Evolutionary conservation across 2,329 filamentous ascomycete genomes (phyloP).

Genomic region (Sclerotinia subarctica): DNA sequence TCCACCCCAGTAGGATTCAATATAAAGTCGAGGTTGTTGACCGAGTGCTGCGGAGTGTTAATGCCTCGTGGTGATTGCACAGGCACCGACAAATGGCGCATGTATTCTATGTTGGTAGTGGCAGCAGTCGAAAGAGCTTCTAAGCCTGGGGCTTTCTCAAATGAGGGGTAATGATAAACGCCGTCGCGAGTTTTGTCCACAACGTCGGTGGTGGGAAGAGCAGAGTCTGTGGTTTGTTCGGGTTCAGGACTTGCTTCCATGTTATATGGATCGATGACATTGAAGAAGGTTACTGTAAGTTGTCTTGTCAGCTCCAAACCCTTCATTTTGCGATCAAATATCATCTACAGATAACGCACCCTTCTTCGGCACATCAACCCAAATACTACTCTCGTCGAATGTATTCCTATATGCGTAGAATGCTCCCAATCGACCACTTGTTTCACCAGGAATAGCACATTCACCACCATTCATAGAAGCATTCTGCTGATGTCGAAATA

Average conservation of each 20-base stretch:
- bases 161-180: conserved; percentile 28
- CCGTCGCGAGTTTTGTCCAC: conserved; percentile 29
- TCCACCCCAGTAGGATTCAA: conserved; percentile 44
- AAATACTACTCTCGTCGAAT: conserved; percentile 57
- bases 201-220: conserved; percentile 23
- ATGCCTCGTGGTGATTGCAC: conserved; percentile 27
- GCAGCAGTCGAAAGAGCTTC: conserved; percentile 54
- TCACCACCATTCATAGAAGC: conserved; percentile 59
- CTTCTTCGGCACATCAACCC: conserved; percentile 59
- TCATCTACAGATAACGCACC: conserved; percentile 40
- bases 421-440: conserved; percentile 47
- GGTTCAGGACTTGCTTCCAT: conserved; percentile 45
- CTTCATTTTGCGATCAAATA: background rate
- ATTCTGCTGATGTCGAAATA: conserved; percentile 68
- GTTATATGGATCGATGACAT: conserved; percentile 60
- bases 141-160: conserved; percentile 48
- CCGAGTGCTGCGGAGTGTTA: conserved; percentile 31
- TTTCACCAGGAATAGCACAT: conserved; percentile 38
- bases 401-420: conserved; percentile 67
- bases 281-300: conserved; percentile 54
- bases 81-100: conserved; percentile 28
- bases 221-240: conserved; percentile 32
- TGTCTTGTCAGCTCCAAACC: conserved; percentile 29
- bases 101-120: conserved; percentile 42
- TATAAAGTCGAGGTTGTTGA: conserved; percentile 53